Base-by-base conservation (phyloP, 2,329 filamentous ascomycete genomes). In the Botryotinia narcissicola region DNA sequence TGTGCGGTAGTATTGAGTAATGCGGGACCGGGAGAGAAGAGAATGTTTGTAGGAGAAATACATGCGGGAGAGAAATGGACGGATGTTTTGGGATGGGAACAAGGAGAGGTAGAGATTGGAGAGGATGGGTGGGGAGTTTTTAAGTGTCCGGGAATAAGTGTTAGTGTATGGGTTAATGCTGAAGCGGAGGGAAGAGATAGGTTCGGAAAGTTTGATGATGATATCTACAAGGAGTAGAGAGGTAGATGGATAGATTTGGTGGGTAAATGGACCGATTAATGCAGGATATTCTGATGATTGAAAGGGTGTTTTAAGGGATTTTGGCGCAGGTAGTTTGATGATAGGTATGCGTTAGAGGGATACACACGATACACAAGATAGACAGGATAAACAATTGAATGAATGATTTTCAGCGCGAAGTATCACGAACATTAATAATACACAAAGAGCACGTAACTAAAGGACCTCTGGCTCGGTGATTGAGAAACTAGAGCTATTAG, bases 21-120 rank as follows among this genome's bases (percentile, higher is more conserved):
- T 76, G 82, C 83, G 1, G 83, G 83, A 57, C 81, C 83, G 20
- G 82, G 81, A 16, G 81, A 84, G 74, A 89, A 88, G 78, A 85
- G 83, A 74, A 92, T 93, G 90, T 86, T 85, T 74, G 88, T 92
- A 20, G 91, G 90, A 0, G 80, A 84, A 68, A 81, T 82, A 67
- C 88, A 90, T 78, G 84, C 84, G 0, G 89, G 88, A 0, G 88
- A 92, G 81, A 80, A 83, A 57, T 92, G 90, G 90, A 89, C 87
- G 0, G 90, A 93, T 82, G 78, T 92, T 1, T 80, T 90, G 70
- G 86, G 83, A 10, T 87, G 86, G 85, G 84, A 85, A 72, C 78
- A 86, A 67, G 85, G 85, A 0, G 84, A 88, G 75, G 86, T 92
- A 0, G 80, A 82, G 25, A 90, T 93, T 76, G 89, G 89, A 75